Percentiles rank a stretch among this genome's conserved stretches.
phyloP scores from a whole-genome alignment of 805 yeast species.

The Ogataea polymorpha region DNA sequence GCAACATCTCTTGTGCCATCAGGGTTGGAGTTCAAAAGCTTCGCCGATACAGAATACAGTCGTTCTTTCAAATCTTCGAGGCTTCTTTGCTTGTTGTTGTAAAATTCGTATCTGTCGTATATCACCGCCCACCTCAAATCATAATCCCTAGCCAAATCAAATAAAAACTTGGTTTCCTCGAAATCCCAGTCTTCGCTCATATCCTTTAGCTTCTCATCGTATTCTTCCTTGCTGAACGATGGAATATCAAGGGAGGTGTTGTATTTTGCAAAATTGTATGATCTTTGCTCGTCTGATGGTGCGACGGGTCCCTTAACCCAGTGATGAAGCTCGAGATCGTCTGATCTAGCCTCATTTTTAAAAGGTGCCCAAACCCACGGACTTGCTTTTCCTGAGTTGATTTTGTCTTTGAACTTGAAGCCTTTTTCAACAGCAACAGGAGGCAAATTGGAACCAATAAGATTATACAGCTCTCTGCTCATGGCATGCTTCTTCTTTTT shows the following conservation, averaged over 20 bases:
- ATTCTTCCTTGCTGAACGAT: conserved; percentile 59
- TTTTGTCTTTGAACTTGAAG: conserved; percentile 58
- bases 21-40: conserved; percentile 40
- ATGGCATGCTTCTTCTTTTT: conserved; percentile 54
- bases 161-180: conserved; percentile 76
- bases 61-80: conserved; percentile 82
- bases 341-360: conserved; percentile 48
- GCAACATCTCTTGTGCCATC: conserved; percentile 41
- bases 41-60: conserved; percentile 66
- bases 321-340: conserved; percentile 58
- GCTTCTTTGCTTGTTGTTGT: conserved; percentile 44
- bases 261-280: conserved; percentile 72
- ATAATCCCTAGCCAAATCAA: conserved; percentile 56
- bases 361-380: conserved; percentile 80
- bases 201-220: conserved; percentile 40
- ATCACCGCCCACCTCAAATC: conserved; percentile 73
- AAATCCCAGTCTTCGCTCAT: conserved; percentile 54
- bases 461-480: conserved; percentile 83
- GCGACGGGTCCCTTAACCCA: conserved; percentile 75
- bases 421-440: conserved; percentile 59
- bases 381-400: conserved; percentile 61
- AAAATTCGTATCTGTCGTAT: conserved; percentile 53
- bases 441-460: conserved; percentile 90
- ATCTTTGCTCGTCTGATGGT: conserved; percentile 32
- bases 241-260: conserved; percentile 72